Base-by-base conservation (phyloP, 352 stramenopile genomes). In the Globisporangium apiculatum region DNA sequence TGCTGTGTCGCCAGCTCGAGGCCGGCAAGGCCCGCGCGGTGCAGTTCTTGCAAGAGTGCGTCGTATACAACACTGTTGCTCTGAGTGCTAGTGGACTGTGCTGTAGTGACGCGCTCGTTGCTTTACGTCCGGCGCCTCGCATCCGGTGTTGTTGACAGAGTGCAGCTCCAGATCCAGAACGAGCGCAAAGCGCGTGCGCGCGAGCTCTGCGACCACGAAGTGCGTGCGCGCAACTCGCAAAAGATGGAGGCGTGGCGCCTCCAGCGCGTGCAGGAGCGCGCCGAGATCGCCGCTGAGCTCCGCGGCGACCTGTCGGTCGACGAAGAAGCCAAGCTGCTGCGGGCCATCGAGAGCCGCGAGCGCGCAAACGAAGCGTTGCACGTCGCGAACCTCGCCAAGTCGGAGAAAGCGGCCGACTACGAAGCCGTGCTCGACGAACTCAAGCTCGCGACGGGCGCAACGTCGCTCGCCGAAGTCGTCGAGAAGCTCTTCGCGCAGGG, bases 161-260 rank as follows among this genome's bases (percentile, higher is more conserved):
- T 91, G 11, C 83, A 94, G 53, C 48, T 87, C 9, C 79, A 94
- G 55, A 48, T 91, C 9, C 76, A 89, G 59, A 43, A 86, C 0
- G 83, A 91, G 43, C 70, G 83, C 12, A 86, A 86, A 49, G 62
- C 68, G 3, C 71, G 83, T 35, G 76, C 76, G 3, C 58, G 82
- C 47, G 82, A 93, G 58, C 76, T 94, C 17, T 75, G 67, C 11
- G 79, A 94, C 48, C 79, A 86, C 50, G 77, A 90, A 48, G 78
- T 91, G n/a, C 82, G 81, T 24, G 82, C 83, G 1, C 71, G 78
- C 53, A 94, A 94, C 59, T 82, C 83, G 4, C 78, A 94, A 48
- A 86, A 85, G 48, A 94, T 94, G 82, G 83, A 94, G 60, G 58
- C 53, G 3, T 94, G 83, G 83, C 65, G 83, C 4, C 59, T 90